Evolutionary conservation across 148 eudicot species (phyloP), one percentile per base, ranked within the genome.

Genomic region (Limonium bicolor): DNA sequence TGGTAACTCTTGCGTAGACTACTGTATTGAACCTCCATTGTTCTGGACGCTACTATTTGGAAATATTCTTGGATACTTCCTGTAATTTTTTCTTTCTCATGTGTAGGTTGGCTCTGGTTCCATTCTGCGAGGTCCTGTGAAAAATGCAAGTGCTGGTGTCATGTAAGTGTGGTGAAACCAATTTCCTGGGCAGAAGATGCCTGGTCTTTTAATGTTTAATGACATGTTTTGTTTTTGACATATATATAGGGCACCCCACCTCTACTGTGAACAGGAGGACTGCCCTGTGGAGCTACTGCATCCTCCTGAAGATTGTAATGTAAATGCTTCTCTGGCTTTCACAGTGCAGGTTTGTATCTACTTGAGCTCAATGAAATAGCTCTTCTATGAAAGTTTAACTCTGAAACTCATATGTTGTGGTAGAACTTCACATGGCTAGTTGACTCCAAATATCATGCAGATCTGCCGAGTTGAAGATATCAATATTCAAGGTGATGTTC

Each of bases 291-390:
- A 86, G 64, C 64, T 86, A 45, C 67, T 86, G 59, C 83, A 82
- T 71, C 96, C 96, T 23, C 93, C 93, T 52, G 96, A 86, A 62
- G 93, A 86, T 68, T 86, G 96, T 69, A 81, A 73, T 25, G 65
- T 86, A 63, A 86, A 86, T 67, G 71, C 87, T 40, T 75, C 96
- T 53, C 57, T 86, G 52, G 62, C 93, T 53, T 78, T 86, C 67
- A 86, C 94, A 51, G 70, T 86, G 47, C 78, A 86, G 96, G 96
- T 82, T 48, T 34, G 47, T 8, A 45, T 36, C 59, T 53, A 18
- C 34, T 56, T 11, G 35, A 37, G 62, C 15, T 6, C 20, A 28
- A 58, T 57, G 27, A 36, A 33, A 16, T 41, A 34, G 13, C 24
- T 43, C 10, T 16, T 22, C 12, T 12, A 38, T n/a, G 11, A 17